Evolutionary conservation across 441 rosid genomes (phyloP), one percentile per base, ranked within the genome.

Genomic region (Daphne laureola): DNA sequence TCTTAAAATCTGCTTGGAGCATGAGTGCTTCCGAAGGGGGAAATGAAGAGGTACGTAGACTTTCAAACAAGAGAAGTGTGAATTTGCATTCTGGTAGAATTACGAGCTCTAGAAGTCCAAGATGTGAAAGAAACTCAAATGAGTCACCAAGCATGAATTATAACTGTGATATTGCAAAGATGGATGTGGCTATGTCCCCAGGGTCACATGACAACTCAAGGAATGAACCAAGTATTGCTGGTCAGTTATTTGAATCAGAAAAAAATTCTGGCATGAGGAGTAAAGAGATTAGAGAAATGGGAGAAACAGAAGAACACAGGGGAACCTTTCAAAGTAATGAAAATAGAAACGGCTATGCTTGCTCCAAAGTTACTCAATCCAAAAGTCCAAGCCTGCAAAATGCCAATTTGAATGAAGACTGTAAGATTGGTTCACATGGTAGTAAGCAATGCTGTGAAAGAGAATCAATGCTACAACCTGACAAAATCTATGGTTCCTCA

Each of bases 331-430:
- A 11, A 59, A 66, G 71, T 61, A 67, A 67, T 61, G 78, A 67
- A 55, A 67, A 51, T 8, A 70, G 48, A 60, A 68, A 56, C 57
- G 55, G 56, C 43, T 61, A 36, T 59, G 42, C 31, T 58, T 61
- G 31, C 63, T 75, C 50, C 21, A 71, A 64, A 64, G 62, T 70
- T 49, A 73, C 76, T 54, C 63, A 79, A 66, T 75, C 80, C 51
- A 70, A 54, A 66, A 67, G 67, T 65, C 69, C 68, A 52, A 56
- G 58, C 49, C 67, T 36, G 51, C 75, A 62, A 43, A 43, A 61
- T 65, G 51, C 65, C 51, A 42, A 55, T 50, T 68, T 18, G 49
- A 67, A 70, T 55, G 67, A 67, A 12, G 55, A 14, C 64, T 49
- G 41, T 43, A 57, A 64, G 21, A 17, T 66, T 58, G 67, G 61